Conservation (phyloP, 2,329 filamentous ascomycete species). For the Elsinoe perseae region DNA sequence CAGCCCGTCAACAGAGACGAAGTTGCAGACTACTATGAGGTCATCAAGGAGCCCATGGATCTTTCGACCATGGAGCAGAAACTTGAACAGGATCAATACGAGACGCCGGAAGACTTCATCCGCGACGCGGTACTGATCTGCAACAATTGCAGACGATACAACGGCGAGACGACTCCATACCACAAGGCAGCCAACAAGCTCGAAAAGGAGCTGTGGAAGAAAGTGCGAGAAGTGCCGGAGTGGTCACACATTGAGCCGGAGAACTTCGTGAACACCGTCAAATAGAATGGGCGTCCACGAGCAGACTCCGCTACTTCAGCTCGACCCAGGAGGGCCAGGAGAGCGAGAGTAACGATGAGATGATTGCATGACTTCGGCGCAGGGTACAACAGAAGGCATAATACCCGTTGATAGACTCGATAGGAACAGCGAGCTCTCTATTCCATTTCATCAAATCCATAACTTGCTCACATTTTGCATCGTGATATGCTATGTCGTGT, state of each 20-base stretch:
- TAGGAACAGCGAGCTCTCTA: too few species aligned
- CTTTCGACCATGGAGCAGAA: slow-evolving; percentile 91
- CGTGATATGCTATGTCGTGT: too few species aligned
- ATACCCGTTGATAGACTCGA: not conserved
- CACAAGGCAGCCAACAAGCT: slow-evolving; percentile 91
- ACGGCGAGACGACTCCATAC: slow-evolving; percentile 90
- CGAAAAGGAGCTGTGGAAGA: slow-evolving; percentile 90
- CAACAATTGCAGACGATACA: slow-evolving; percentile 91
- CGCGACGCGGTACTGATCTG: slow-evolving; percentile 83
- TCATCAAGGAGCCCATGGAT: slow-evolving; percentile 98
- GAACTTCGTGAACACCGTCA: slow-evolving; percentile 22
- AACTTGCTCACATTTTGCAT: too few species aligned
- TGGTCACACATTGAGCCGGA: slow-evolving; percentile 50
- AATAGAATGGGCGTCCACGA: not conserved
- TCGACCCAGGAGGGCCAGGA: not conserved
- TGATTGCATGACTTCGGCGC: not conserved
- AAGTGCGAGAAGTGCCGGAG: slow-evolving; percentile 85
- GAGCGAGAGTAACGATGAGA: not conserved
- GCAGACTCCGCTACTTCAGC: not conserved
- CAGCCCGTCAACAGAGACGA: slow-evolving; percentile 91
- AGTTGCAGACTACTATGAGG: slow-evolving; percentile 97
- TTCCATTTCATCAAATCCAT: not conserved
- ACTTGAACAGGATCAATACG: slow-evolving; percentile 87
- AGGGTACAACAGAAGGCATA: not conserved
- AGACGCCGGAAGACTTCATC: slow-evolving; percentile 85